A percentile compares a stretch with the other conserved stretches of the same genome.
phyloP scores from a whole-genome alignment of 495 filamentous ascomycete species.

The Aspergillus diversus region DNA sequence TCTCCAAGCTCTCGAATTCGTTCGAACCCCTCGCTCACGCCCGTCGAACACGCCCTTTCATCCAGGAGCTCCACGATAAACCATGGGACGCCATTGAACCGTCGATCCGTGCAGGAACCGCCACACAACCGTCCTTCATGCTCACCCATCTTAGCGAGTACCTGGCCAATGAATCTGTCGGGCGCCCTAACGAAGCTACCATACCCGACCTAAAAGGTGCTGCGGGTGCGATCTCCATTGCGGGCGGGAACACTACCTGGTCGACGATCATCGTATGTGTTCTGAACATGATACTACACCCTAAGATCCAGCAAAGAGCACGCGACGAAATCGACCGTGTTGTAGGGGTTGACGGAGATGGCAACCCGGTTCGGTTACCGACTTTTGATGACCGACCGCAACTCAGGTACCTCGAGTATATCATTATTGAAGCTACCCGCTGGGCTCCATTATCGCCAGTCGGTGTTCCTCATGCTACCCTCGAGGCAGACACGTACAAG shows the following conservation, averaged over 20 bases:
- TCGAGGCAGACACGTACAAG: conserved; percentile 54
- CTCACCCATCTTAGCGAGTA: conserved; percentile 25
- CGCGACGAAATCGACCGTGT: conserved; percentile 45
- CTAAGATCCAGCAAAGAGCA: conserved; percentile 47
- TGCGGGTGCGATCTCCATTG: conserved; percentile 52
- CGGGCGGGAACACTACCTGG: conserved; percentile 52
- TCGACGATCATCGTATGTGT: conserved; percentile 42
- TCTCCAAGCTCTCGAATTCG: conserved; percentile 27
- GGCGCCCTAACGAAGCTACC: conserved; percentile 37
- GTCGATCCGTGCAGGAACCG: conserved; percentile 40
- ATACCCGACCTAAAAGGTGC: conserved; percentile 54
- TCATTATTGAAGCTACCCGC: conserved; percentile 41
- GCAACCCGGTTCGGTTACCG: conserved; percentile 20
- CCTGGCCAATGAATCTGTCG: conserved; percentile 26
- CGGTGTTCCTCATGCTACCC: conserved; percentile 55
- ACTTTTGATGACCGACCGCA: conserved; percentile 25
- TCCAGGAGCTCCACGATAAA: conserved; percentile 32
- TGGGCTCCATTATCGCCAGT: conserved; percentile 41
- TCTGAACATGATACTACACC: conserved; percentile 43
- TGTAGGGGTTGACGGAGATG: conserved; percentile 21
- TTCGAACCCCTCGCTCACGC: conserved; percentile 28
- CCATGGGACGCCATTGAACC: conserved; percentile 46
- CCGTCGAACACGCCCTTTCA: conserved; percentile 19
- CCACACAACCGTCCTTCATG: conserved; percentile 39
- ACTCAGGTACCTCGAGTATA: conserved; percentile 36